Base-by-base conservation (phyloP, 2,329 filamentous ascomycete species). In the Tolypocladium album region DNA sequence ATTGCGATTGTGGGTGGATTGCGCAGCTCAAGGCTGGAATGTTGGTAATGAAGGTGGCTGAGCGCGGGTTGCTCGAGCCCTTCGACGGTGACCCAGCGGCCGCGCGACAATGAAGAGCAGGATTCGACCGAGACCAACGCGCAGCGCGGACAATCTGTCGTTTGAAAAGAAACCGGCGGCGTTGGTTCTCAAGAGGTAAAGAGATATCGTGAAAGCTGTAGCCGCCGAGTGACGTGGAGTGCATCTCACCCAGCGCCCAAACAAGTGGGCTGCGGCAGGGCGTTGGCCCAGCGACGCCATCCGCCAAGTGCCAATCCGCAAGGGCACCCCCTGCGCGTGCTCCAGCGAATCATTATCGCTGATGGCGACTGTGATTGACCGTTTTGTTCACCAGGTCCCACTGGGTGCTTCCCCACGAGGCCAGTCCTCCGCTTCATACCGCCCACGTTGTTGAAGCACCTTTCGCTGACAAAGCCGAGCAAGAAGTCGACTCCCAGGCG, bases 1-100 rank as follows among this genome's bases (percentile, higher is more conserved):
- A 83, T 84, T 58, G 58, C 58, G 60, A 39, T 3, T 36, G 27
- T 27, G 45, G 45, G 24, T 31, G 27, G 27, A 31, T 31, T 31
- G 27, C 27, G 27, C 27, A 31, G 27, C 27, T 31, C 27, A 31
- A 3, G 27, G 12, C 50, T 22, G 50, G 50, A 55, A 55, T 55
- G 50, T 9, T 55, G 50, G 11, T 38, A 31, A 22, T 36, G 9
- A 9, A 2, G 9, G 47, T 3, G 15, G 5, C 3, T 20, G 7
- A 3, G 27, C 27, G 27, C 7, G 24, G 24, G 13, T 9, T 31
- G 15, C 20, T 52, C 24, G 17, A 17, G 47, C 7, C 20, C 27
- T 15, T n/a, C 50, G 8, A 31, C 17, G 20, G 31, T 8, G 34
- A 15, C 50, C 17, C 2, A 31, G 31, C 17, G 20, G 50, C 31